Evolutionary conservation across 345 rosid species (phyloP).

Genomic region (Acer yangbiense): DNA sequence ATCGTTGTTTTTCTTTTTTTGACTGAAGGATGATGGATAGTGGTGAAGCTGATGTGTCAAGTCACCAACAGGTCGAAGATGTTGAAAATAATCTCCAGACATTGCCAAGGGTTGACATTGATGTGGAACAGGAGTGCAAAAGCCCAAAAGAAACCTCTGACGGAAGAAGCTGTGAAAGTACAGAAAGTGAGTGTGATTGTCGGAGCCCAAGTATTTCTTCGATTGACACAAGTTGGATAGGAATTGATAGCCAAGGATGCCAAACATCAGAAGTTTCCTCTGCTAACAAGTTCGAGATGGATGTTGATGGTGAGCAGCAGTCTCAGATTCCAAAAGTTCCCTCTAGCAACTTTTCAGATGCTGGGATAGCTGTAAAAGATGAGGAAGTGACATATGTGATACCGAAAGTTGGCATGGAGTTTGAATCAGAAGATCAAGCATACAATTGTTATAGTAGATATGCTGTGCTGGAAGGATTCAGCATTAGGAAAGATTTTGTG

Average conservation of each 20-base stretch:
- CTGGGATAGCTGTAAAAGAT: constrained; percentile 14
- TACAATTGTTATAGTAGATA: constrained; percentile 36
- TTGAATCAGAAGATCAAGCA: constrained; percentile 41
- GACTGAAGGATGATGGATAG: constrained; percentile 27
- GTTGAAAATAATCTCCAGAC: constrained; percentile 7
- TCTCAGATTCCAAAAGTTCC: constrained; percentile 14
- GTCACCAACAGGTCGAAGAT: constrained; percentile 2
- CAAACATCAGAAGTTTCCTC: constrained; percentile 16
- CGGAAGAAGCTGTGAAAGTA: neutral
- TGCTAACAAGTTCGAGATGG: constrained; percentile 20
- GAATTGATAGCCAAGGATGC: constrained; percentile 11
- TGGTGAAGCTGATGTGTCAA: constrained; percentile 20
- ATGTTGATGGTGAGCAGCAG: constrained; percentile 16
- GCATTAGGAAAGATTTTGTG: constrained; percentile 41
- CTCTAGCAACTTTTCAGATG: constrained; percentile 3
- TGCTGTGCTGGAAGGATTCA: constrained; percentile 39
- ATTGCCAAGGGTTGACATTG: neutral
- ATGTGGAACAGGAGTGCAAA: constrained; percentile 13
- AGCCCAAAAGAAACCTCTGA: neutral
- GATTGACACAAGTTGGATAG: constrained; percentile 18
- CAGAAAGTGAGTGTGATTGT: constrained; percentile 1
- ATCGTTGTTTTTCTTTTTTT: neutral
- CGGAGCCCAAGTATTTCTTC: constrained; percentile 16
- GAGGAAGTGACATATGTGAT: constrained; percentile 21
- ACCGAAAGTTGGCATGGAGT: constrained; percentile 36